Conservation (phyloP, 192 early-diverging fungal genomes). For the Entophlyctis luteolus region DNA sequence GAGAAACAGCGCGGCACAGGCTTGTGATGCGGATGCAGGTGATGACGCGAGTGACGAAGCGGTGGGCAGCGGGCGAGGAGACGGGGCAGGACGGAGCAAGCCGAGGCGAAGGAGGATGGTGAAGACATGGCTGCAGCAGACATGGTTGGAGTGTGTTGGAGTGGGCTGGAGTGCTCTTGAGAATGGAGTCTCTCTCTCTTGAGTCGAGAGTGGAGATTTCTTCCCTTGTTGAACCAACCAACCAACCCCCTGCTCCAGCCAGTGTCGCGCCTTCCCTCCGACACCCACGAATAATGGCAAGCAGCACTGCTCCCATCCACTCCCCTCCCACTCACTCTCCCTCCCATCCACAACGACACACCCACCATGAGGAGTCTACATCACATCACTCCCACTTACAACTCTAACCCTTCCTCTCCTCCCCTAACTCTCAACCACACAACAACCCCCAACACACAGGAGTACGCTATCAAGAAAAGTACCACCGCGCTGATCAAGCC, state of each 20-base stretch:
- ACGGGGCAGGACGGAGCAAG: background rate
- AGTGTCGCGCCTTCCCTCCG: no score
- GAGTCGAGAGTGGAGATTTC: no score
- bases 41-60: background rate
- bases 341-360: no score
- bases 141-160: background rate
- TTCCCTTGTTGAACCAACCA: no score
- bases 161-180: no score
- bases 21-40: background rate
- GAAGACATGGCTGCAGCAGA: background rate
- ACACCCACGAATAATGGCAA: no score
- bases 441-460: constrained; percentile 8
- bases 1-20: no score
- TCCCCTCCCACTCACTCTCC: no score
- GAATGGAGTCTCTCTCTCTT: no score
- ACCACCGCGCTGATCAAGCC: constrained; percentile 47
- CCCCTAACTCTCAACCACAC: background rate
- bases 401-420: background rate
- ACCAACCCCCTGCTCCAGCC: no score
- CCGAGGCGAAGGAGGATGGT: background rate
- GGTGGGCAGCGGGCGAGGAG: background rate
- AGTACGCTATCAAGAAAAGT: constrained; percentile 45
- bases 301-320: no score
- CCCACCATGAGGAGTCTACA: background rate
- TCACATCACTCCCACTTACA: background rate